phyloP scores from a whole-genome alignment of 2,329 filamentous ascomycete genomes.

The Xylaria polymorpha region DNA sequence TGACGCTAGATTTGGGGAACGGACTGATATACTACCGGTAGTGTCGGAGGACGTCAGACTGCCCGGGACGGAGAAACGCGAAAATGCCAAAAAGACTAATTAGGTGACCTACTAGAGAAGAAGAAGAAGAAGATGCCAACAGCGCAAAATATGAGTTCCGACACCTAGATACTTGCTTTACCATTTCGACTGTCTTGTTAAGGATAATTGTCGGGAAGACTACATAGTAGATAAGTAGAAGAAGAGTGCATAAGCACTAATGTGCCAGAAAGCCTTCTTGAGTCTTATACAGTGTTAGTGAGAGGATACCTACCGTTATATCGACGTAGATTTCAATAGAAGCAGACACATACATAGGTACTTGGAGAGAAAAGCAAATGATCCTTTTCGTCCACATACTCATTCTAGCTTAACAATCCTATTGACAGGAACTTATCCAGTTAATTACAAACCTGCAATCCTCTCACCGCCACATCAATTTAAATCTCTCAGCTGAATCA shows the following conservation, averaged over 20 bases:
- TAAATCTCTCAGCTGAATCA: slow-evolving; percentile 7
- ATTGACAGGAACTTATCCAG: background rate
- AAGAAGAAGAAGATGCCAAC: background rate
- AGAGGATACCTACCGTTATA: background rate
- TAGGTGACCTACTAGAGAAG: background rate
- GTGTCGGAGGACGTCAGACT: no score
- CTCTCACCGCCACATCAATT: background rate
- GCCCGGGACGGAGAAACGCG: background rate
- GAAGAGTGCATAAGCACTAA: background rate
- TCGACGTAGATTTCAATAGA: background rate
- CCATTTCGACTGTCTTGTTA: background rate
- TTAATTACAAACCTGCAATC: background rate
- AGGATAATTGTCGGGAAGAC: background rate
- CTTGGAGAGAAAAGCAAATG: no score
- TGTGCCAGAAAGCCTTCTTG: background rate
- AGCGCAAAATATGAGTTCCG: background rate
- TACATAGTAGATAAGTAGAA: background rate
- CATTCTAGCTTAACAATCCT: background rate
- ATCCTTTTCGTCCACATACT: no score
- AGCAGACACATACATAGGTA: no score
- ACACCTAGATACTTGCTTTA: no score
- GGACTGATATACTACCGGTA: background rate
- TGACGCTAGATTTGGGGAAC: background rate
- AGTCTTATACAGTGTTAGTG: background rate
- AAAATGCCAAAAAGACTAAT: background rate